A percentile compares a stretch with the other conserved stretches of the same genome.
Evolutionary conservation across 805 yeast species (phyloP).

Genomic region (Debaryomyces prosopidis): DNA sequence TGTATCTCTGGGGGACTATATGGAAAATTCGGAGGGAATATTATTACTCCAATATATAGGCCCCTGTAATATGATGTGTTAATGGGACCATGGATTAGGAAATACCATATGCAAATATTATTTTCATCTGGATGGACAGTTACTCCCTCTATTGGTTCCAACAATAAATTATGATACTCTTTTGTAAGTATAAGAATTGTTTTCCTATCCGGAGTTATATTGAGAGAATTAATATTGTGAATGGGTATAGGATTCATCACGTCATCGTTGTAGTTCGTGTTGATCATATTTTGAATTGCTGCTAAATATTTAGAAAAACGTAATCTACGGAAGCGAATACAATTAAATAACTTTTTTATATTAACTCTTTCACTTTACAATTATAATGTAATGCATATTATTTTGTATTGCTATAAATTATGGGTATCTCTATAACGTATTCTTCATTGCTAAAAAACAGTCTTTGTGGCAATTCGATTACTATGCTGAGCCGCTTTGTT

Average conservation of each 20-base stretch:
- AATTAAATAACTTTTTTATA: too few relatives aligned
- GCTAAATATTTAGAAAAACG: background rate
- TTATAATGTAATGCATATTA: too few relatives aligned
- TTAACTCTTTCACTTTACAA: too few relatives aligned
- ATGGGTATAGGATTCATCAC: slow-evolving; percentile 2
- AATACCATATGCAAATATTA: slow-evolving; percentile 15
- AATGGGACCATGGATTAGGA: slow-evolving; percentile 12
- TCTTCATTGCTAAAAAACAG: too few relatives aligned
- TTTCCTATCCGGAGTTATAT: background rate
- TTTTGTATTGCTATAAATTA: too few relatives aligned
- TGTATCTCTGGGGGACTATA: slow-evolving; percentile 18
- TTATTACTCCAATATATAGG: slow-evolving; percentile 13
- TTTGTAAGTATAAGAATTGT: slow-evolving; percentile 6
- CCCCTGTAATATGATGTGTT: slow-evolving; percentile 14
- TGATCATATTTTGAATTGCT: background rate
- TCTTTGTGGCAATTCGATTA: background rate
- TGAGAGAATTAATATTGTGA: background rate
- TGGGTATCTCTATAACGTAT: too few relatives aligned
- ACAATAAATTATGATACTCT: slow-evolving; percentile 8
- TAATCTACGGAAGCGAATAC: too few relatives aligned
- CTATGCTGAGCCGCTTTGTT: slow-evolving; percentile 31
- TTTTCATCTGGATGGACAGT: slow-evolving; percentile 12
- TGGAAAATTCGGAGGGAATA: slow-evolving; percentile 15
- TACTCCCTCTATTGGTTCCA: slow-evolving; percentile 9
- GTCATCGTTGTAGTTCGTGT: background rate